Percentiles rank a stretch among this genome's conserved stretches.
phyloP scores from a whole-genome alignment of 495 filamentous ascomycete species.

The Thozetella sp. region DNA sequence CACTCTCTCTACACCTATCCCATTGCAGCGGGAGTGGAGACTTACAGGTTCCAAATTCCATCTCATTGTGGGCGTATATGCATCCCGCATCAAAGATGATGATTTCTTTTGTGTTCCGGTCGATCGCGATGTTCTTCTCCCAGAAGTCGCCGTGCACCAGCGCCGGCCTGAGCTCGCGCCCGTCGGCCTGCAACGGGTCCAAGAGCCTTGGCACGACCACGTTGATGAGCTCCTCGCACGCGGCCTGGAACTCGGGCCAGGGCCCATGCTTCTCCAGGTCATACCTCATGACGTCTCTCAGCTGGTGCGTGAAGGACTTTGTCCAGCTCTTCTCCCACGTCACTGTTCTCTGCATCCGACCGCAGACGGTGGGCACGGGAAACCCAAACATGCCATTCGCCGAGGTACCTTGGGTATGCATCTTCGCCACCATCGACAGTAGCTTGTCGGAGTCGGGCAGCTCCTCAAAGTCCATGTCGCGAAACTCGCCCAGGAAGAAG shows the following conservation, averaged over 20 bases:
- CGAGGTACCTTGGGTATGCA: constrained; percentile 21
- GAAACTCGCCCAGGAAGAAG: background rate
- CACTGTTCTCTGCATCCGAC: constrained; percentile 32
- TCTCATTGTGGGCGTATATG: constrained; percentile 51
- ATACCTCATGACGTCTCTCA: constrained; percentile 15
- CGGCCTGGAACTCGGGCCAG: constrained; percentile 13
- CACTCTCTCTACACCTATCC: constrained; percentile 9
- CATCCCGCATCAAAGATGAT: constrained; percentile 42
- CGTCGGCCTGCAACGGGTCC: constrained; percentile 32
- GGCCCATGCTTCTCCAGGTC: constrained; percentile 15
- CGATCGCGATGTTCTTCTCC: constrained; percentile 11
- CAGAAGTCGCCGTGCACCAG: constrained; percentile 42
- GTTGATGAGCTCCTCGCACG: constrained; percentile 15
- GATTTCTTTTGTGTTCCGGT: constrained; percentile 25
- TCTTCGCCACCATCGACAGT: background rate
- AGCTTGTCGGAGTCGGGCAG: background rate
- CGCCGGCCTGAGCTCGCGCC: constrained; percentile 34
- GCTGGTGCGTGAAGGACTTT: constrained; percentile 28
- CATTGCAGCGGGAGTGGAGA: too few species aligned
- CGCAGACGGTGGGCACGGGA: constrained; percentile 39
- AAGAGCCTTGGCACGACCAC: constrained; percentile 34
- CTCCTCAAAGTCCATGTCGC: background rate
- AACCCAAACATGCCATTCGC: constrained; percentile 51
- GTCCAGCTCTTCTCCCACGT: constrained; percentile 45
- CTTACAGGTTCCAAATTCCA: constrained; percentile 32